Evolutionary conservation across 148 eudicot genomes (phyloP).

Genomic region (Spergularia marina): DNA sequence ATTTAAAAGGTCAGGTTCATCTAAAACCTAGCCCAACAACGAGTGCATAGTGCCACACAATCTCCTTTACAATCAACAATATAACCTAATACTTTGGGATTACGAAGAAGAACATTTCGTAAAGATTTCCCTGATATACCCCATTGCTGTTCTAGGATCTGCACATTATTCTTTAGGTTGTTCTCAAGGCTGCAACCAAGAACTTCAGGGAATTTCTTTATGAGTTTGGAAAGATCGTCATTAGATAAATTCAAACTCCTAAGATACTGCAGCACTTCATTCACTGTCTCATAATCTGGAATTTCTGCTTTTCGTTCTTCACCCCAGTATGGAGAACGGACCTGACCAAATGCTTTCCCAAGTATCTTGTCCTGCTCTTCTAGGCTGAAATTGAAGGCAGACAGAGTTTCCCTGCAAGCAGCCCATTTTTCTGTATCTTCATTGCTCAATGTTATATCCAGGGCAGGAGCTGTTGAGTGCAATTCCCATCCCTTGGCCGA

Average conservation of each 20-base stretch:
- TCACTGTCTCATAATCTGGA: conserved; percentile 53
- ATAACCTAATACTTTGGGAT: conserved; percentile 82
- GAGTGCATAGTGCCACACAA: conserved; percentile 92
- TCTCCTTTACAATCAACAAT: conserved; percentile 97
- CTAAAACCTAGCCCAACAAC: conserved; percentile 97
- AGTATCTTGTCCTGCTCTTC: conserved; percentile 84
- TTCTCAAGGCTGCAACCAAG: conserved; percentile 81
- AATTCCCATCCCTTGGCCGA: conserved; percentile 50
- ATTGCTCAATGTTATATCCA: conserved; percentile 37
- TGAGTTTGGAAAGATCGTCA: conserved; percentile 68
- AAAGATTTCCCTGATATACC: conserved; percentile 79
- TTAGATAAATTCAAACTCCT: conserved; percentile 72
- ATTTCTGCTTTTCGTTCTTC: conserved; percentile 76
- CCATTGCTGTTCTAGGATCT: conserved; percentile 67
- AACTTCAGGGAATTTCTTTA: conserved; percentile 96
- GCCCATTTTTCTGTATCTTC: conserved; percentile 76
- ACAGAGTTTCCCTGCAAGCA: conserved; percentile 57
- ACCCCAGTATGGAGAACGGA: conserved; percentile 91
- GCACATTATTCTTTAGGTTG: conserved; percentile 68
- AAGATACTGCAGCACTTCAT: conserved; percentile 54
- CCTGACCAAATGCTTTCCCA: conserved; percentile 85
- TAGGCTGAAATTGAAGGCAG: conserved; percentile 43
- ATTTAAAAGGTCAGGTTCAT: neutral
- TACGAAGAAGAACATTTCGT: conserved; percentile 70
- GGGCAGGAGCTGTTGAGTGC: conserved; percentile 42